Conservation (phyloP, 2,329 filamentous ascomycete species). For the Trichoderma sp. region DNA sequence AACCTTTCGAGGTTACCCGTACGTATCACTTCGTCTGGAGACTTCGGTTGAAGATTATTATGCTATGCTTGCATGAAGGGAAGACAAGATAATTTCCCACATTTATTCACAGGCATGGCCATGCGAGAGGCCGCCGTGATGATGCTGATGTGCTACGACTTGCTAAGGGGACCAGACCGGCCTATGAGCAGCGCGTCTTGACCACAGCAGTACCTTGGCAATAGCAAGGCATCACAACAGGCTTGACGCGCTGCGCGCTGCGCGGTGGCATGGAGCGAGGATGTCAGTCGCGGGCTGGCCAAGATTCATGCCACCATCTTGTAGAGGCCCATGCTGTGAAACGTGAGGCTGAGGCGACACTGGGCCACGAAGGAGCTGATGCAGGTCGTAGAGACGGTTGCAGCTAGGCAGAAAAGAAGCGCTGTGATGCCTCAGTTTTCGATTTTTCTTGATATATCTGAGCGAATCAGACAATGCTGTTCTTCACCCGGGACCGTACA, state of each 20-base stretch:
- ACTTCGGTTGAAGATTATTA: too few relatives aligned
- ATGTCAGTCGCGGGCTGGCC: neutral
- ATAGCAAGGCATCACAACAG: neutral
- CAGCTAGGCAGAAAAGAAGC: conserved; percentile 6
- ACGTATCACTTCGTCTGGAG: too few relatives aligned
- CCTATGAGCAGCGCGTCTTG: neutral
- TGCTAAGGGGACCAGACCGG: too few relatives aligned
- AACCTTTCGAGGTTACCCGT: too few relatives aligned
- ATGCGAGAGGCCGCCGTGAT: neutral
- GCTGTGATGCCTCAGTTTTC: neutral
- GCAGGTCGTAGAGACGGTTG: neutral
- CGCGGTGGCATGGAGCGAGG: conserved; percentile 1
- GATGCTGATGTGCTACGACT: neutral
- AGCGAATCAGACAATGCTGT: neutral
- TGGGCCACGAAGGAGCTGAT: neutral
- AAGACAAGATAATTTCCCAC: neutral
- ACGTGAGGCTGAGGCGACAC: neutral
- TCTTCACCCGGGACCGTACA: too few relatives aligned
- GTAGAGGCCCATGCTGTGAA: neutral
- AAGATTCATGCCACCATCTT: neutral
- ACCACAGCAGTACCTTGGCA: neutral
- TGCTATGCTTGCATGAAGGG: neutral
- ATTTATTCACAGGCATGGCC: neutral
- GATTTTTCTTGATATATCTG: too few relatives aligned
- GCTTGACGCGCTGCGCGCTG: neutral